Conservation (phyloP, 108 stramenopile species). For the Cyclostephanos tholiformis region DNA sequence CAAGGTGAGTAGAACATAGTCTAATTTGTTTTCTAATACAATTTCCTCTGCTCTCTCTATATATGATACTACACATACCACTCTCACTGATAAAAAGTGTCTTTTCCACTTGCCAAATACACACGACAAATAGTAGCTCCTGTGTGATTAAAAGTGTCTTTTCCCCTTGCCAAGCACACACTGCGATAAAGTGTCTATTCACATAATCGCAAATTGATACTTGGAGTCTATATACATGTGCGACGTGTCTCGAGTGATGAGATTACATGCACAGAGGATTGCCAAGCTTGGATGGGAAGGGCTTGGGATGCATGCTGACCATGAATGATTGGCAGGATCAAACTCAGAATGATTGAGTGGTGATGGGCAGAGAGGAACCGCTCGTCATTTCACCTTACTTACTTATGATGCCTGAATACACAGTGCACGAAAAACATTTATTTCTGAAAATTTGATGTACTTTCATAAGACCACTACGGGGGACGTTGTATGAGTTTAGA, state of each 20-base stretch:
- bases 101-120: no score
- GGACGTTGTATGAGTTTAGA: constrained; percentile 56
- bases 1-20: no score
- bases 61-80: no score
- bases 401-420: neutral
- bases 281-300: constrained; percentile 39
- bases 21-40: no score
- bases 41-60: no score
- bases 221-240: constrained; percentile 44
- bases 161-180: no score
- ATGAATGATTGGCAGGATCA: neutral
- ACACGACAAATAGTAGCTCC: no score
- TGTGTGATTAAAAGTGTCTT: no score
- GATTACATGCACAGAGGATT: constrained; percentile 52
- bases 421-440: neutral
- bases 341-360: neutral
- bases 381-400: neutral
- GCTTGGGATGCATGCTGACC: neutral
- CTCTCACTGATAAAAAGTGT: no score
- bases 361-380: no score
- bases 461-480: neutral
- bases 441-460: neutral
- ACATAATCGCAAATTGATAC: constrained; percentile 54
- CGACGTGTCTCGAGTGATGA: constrained; percentile 54
- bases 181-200: no score